Evolutionary conservation across 1,139 yeast genomes (phyloP).

Genomic region (Blastobotrys arbuscula): DNA sequence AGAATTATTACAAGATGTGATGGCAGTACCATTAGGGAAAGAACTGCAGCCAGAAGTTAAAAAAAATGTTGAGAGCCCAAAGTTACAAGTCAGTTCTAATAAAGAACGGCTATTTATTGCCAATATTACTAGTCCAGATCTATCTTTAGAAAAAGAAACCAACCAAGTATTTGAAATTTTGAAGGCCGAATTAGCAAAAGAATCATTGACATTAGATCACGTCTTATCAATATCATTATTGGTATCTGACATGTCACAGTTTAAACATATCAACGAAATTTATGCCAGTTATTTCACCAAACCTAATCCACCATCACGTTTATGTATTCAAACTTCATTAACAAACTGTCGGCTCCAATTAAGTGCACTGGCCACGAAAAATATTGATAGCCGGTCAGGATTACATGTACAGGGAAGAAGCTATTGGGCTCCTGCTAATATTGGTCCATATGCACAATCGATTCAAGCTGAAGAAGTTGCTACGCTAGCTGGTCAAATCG

Average conservation of each 20-base stretch:
- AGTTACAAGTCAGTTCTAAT: not conserved
- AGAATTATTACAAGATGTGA: conserved; percentile 15
- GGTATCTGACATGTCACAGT: conserved; percentile 58
- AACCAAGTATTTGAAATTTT: conserved; percentile 16
- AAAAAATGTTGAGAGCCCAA: not conserved
- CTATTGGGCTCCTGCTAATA: conserved; percentile 97
- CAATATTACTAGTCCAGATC: conserved; percentile 8
- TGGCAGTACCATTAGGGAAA: conserved; percentile 27
- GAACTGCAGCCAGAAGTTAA: not conserved
- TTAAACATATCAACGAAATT: conserved; percentile 52
- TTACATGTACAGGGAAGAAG: conserved; percentile 87
- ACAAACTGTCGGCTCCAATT: conserved; percentile 42
- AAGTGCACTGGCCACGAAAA: conserved; percentile 45
- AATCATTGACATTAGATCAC: conserved; percentile 13
- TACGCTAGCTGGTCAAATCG: conserved; percentile 88
- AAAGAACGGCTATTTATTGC: conserved; percentile 7
- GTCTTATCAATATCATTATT: conserved; percentile 36
- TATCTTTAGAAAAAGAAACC: conserved; percentile 18
- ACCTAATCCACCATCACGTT: conserved; percentile 80
- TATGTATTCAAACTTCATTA: conserved; percentile 64
- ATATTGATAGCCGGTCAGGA: conserved; percentile 39
- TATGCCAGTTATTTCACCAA: conserved; percentile 45
- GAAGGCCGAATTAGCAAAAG: conserved; percentile 2
- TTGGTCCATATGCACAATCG: conserved; percentile 95
- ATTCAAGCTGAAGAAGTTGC: conserved; percentile 49